phyloP scores from a whole-genome alignment of 208 protist genomes.

The Novymonas esmeraldas region DNA sequence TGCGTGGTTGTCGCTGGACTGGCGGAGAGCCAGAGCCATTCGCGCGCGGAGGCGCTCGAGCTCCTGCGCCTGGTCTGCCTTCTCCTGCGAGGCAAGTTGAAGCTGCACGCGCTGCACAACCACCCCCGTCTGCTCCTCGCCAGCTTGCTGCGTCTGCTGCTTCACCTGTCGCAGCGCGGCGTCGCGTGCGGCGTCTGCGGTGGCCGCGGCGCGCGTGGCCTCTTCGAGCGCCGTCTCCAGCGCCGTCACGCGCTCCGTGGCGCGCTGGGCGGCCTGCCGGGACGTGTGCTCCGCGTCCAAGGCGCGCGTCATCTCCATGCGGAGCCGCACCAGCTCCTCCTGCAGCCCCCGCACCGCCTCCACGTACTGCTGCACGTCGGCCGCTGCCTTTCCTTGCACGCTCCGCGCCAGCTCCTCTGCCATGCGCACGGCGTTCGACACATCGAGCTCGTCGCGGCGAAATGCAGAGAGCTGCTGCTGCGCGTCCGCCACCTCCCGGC shows the following conservation, averaged over 20 bases:
- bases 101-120: slow-evolving; percentile 57
- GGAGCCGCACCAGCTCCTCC: slow-evolving; percentile 33
- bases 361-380: slow-evolving; percentile 35
- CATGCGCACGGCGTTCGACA: slow-evolving; percentile 44
- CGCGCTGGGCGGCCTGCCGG: slow-evolving; percentile 18
- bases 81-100: slow-evolving; percentile 58
- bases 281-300: slow-evolving; percentile 35
- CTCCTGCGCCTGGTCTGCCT: slow-evolving; percentile 71
- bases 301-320: slow-evolving; percentile 41
- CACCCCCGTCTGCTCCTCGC: slow-evolving; percentile 32
- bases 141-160: slow-evolving; percentile 26
- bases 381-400: slow-evolving; percentile 36
- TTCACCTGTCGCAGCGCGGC: slow-evolving; percentile 24
- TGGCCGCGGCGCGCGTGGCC: slow-evolving; percentile 21
- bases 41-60: slow-evolving; percentile 66
- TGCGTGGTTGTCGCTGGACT: slow-evolving; percentile 77
- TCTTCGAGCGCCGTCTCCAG: slow-evolving; percentile 26
- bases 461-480: slow-evolving; percentile 30
- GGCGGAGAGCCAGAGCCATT: slow-evolving; percentile 73
- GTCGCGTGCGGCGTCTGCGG: slow-evolving; percentile 17
- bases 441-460: slow-evolving; percentile 39
- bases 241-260: background rate
- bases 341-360: slow-evolving; percentile 31
- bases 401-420: slow-evolving; percentile 65
- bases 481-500: slow-evolving; percentile 32